These are phyloP conservation scores for Lactuca sativa DNA, from an alignment of 129 eudicot species.

Conservation along the genomic window DNA sequence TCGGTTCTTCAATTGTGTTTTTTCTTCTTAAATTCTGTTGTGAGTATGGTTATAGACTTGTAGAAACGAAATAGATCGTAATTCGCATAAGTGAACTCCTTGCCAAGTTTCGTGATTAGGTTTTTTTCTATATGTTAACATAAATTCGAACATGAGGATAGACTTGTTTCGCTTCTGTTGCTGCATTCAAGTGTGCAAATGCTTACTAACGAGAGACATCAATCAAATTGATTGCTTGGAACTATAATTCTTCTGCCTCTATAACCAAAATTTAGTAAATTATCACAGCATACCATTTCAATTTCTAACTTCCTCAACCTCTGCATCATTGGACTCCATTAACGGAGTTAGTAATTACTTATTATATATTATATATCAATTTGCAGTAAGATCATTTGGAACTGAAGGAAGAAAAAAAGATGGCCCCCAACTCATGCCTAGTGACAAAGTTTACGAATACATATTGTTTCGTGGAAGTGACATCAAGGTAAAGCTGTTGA, in stretches of 20 bases:
- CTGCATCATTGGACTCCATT: background rate
- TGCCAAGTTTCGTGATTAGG: conserved; percentile 1
- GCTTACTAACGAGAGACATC: background rate
- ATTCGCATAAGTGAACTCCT: conserved; percentile 1
- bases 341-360: background rate
- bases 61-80: conserved; percentile 6
- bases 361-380: background rate
- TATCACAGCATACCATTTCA: too few relatives aligned
- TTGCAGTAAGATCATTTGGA: conserved; percentile 86
- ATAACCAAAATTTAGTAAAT: background rate
- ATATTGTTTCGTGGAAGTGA: conserved; percentile 92
- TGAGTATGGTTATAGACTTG: conserved; percentile 10
- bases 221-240: background rate
- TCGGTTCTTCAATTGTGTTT: background rate
- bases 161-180: background rate
- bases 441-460: conserved; percentile 82
- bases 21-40: background rate
- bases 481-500: conserved; percentile 56
- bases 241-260: background rate
- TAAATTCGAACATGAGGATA: background rate
- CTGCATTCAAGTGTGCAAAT: background rate
- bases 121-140: background rate
- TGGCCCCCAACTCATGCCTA: conserved; percentile 79
- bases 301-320: background rate
- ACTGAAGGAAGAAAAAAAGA: conserved; percentile 86